Evolutionary conservation across 257 asterid species (phyloP).

Genomic region (Mentha longifolia): DNA sequence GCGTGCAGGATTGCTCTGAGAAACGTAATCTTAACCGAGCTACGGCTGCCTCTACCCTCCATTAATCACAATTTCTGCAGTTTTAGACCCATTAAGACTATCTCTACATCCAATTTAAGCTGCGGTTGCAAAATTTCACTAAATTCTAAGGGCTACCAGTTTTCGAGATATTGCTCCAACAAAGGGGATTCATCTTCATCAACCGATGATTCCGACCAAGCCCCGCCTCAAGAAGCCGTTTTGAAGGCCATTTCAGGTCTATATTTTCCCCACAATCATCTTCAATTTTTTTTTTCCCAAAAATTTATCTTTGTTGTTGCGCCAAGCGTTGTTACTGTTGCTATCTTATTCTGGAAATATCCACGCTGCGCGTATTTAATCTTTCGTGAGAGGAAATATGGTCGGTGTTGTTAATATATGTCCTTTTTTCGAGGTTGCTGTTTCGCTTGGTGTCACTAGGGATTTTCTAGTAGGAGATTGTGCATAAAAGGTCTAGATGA

Average conservation of each 20-base stretch:
- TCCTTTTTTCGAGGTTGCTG: background rate
- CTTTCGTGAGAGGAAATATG: background rate
- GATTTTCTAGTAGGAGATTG: slow-evolving; percentile 16
- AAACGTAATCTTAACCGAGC: slow-evolving; percentile 58
- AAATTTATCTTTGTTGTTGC: slow-evolving; percentile 3
- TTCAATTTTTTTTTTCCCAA: background rate
- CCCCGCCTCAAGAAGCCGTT: slow-evolving; percentile 94
- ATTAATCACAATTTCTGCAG: slow-evolving; percentile 23
- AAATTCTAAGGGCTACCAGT: slow-evolving; percentile 34
- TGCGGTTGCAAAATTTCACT: slow-evolving; percentile 49
- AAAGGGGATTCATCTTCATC: slow-evolving; percentile 50
- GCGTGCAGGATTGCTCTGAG: slow-evolving; percentile 61
- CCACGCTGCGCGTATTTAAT: background rate
- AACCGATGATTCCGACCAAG: slow-evolving; percentile 65
- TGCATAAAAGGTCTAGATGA: background rate
- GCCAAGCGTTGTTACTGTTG: too few relatives aligned
- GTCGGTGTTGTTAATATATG: background rate
- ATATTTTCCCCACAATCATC: background rate
- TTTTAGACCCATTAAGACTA: slow-evolving; percentile 42
- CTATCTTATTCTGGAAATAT: too few relatives aligned
- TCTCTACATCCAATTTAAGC: slow-evolving; percentile 28
- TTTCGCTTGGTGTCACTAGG: slow-evolving; percentile 7
- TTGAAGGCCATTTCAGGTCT: slow-evolving; percentile 92
- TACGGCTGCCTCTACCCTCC: slow-evolving; percentile 54
- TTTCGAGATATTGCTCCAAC: slow-evolving; percentile 52